phyloP scores from a whole-genome alignment of 1,284 basidiomycete species.

The Leccinum pachyderme region DNA sequence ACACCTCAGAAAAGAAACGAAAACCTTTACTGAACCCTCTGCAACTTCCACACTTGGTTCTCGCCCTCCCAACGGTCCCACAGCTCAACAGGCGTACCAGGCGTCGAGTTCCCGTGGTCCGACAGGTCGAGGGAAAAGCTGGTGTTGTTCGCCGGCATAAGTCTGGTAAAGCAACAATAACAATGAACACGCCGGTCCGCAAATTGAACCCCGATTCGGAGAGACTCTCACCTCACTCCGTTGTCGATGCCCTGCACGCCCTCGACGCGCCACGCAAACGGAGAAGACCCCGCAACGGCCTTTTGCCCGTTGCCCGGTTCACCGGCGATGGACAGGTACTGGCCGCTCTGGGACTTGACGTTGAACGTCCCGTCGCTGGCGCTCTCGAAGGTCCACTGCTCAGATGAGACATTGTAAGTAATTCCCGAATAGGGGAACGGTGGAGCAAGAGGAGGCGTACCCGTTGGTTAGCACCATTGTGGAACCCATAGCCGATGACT shows the following conservation, averaged over 20 bases:
- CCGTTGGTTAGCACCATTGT: constrained; percentile 49
- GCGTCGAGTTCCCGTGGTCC: constrained; percentile 34
- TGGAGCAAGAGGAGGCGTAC: constrained; percentile 27
- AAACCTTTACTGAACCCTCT: constrained; percentile 6
- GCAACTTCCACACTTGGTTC: constrained; percentile 36
- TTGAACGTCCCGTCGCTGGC: constrained; percentile 34
- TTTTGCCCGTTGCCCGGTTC: constrained; percentile 21
- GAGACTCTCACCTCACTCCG: constrained; percentile 20
- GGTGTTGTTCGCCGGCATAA: constrained; percentile 21
- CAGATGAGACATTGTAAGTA: background rate
- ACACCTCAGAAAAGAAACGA: background rate
- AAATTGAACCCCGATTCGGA: background rate
- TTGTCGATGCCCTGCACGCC: constrained; percentile 20
- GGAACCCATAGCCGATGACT: constrained; percentile 51
- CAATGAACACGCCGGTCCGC: background rate
- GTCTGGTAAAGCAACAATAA: constrained; percentile 13
- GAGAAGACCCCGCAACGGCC: constrained; percentile 35
- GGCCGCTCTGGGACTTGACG: constrained; percentile 40
- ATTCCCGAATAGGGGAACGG: background rate
- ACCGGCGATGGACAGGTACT: constrained; percentile 41
- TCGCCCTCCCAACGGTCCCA: constrained; percentile 33
- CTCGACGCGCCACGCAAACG: constrained; percentile 43
- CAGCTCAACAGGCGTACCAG: constrained; percentile 33
- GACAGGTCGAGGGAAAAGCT: constrained; percentile 29
- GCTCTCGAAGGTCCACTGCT: constrained; percentile 49